Evolutionary conservation across 805 yeast species (phyloP), one percentile per base, ranked within the genome.

Genomic region (Candida tammaniensis): DNA sequence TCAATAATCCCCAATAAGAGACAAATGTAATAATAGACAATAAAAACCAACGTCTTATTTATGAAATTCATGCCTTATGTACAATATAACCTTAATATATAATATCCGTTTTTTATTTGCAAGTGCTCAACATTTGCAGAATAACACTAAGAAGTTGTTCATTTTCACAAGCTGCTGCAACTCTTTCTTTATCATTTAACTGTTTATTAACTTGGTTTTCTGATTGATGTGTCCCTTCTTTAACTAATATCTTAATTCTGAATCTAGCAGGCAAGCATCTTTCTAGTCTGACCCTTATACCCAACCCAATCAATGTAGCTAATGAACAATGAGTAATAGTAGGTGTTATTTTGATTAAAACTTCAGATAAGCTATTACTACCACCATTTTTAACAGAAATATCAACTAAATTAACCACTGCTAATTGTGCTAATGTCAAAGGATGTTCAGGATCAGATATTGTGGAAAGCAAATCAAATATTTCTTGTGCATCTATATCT

Each of bases 391-490:
- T 65, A 3, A 93, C 87, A 24, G 64, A 57, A 38, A 93, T 93
- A 54, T 94, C 96, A 5, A 73, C 70, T 31, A 93, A 64, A 49
- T 87, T 88, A 2, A 93, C 96, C 26, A 93, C 97, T 0, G 96
- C 91, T 12, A 93, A 69, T 59, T 93, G 98, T 0, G 96, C 98
- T 38, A 93, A 67, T 0, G 96, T 83, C 27, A 93, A 67, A 0
- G 99, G 99, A 57, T 93, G 99, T 53, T 93, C 99, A 1, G 99
- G 99, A 55, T 93, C 99, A 0, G 94, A 83, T 9, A 88, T 86
- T 19, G 82, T 75, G 5, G 96, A 78, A 2, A 86, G 86, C 30
- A 91, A 64, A 54, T 89, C 96, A 48, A 78, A 88, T 5, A 91
- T 80, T 54, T 91, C 98, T 54, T 91, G 97, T 2, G 88, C 59